Evolutionary conservation across 2,329 filamentous ascomycete genomes (phyloP), one percentile per base, ranked within the genome.

Genomic region (Arthrobotrys iridis): DNA sequence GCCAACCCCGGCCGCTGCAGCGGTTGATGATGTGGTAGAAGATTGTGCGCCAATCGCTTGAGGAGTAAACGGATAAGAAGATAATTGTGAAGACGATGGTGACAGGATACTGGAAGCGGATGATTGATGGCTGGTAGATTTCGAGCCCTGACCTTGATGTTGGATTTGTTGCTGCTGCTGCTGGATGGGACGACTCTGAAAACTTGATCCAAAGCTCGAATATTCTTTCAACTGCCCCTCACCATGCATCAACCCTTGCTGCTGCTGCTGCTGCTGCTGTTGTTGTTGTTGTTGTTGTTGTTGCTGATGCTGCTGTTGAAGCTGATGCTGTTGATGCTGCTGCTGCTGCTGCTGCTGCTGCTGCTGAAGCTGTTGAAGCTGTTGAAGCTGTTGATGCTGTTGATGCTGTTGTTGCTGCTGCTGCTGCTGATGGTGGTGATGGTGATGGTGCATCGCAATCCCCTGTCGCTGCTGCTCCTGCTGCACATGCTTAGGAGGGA

Each of bases 91-190:
- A n/a, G n/a, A 55, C 30, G 70, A 62, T 1, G 71, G 71, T 50
- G 71, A 68, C 18, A 75, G 13, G 37, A 75, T 75, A 57, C 71
- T 68, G 41, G 71, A 75, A 20, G 35, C 76, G 52, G 62, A 79
- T 41, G 64, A 79, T 72, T 48, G 60, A 64, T 64, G 63, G 64
- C 46, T 59, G 22, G 40, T 40, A 55, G 75, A 59, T 45, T 68
- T 74, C 18, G 75, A 68, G 15, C 50, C 46, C 33, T 73, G 63
- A 40, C 64, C 58, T 3, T 30, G 33, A 58, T 71, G 58, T 43
- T 60, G 64, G 30, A 63, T 66, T 10, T 48, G 33, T 41, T 65
- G 59, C 41, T 64, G 58, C 11, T 18, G 15, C 40, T 71, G 58
- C 41, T 30, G 66, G 4, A 55, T 10, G 15, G 50, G 50, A 37